A percentile compares a stretch with the other conserved stretches of the same genome.
Conservation (phyloP, 31 red algal genomes). For the Asparagopsis taxiformis region DNA sequence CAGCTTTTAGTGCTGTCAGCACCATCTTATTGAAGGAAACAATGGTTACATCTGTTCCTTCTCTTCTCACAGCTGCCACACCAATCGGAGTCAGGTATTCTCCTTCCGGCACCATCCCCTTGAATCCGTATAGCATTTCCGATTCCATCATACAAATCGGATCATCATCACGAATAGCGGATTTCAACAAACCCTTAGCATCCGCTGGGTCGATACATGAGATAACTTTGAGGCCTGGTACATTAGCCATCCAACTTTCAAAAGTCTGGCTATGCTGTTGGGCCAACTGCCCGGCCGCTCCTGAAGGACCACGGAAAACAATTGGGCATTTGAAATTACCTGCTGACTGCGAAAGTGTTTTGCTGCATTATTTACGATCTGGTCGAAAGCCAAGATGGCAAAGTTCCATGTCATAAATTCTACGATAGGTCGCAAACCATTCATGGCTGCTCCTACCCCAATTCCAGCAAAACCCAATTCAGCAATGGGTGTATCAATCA, state of each 20-base stretch:
- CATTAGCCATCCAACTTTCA: conserved; percentile 1
- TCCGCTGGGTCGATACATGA: conserved; percentile 1
- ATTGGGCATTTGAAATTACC: conserved; percentile 10
- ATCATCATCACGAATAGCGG: conserved; percentile 13
- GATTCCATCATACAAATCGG: conserved; percentile 4
- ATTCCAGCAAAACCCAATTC: conserved; percentile 83
- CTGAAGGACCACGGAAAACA: conserved; percentile 10
- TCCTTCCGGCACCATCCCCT: neutral
- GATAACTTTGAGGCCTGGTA: conserved; percentile 6
- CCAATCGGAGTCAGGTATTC: conserved; percentile 14
- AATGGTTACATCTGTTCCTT: conserved; percentile 21
- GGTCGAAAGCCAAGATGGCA: conserved; percentile 78
- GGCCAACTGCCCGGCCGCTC: conserved; percentile 6
- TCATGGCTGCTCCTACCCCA: conserved; percentile 73
- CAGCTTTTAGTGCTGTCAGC: conserved; percentile 1
- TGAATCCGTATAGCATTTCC: conserved; percentile 7
- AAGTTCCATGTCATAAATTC: conserved; percentile 93
- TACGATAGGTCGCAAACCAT: conserved; percentile 65
- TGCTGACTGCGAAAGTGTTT: conserved; percentile 7
- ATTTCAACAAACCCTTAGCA: conserved; percentile 17
- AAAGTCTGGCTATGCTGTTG: conserved; percentile 4
- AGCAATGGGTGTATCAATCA: conserved; percentile 85
- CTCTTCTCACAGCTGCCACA: conserved; percentile 2
- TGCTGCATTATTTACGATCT: conserved; percentile 45
- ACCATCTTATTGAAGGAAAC: conserved; percentile 10